A percentile compares a stretch with the other conserved stretches of the same genome.
Conservation (phyloP, 352 stramenopile species). For the Globisporangium carolinianum region DNA sequence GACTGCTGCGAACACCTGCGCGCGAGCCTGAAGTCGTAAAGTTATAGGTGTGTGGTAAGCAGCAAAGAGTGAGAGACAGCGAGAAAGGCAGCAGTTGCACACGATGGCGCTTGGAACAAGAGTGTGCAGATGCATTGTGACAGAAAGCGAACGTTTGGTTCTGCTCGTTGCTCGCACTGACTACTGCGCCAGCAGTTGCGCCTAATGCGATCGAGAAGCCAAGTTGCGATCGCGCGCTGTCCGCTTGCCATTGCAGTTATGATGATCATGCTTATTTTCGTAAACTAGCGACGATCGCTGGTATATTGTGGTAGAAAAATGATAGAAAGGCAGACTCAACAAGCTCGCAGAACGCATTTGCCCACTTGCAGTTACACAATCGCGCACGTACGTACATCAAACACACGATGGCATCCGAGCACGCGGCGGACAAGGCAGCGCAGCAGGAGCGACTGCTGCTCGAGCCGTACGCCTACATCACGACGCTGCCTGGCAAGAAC, state of each 20-base stretch:
- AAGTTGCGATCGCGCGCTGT: too few species aligned
- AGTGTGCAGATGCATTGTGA: too few species aligned
- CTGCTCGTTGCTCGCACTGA: too few species aligned
- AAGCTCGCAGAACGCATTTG: not conserved
- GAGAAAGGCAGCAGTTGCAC: not conserved
- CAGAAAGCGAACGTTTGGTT: too few species aligned
- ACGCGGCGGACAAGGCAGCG: constrained; percentile 17
- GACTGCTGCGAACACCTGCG: constrained; percentile 12
- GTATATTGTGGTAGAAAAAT: too few species aligned
- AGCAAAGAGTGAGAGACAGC: not conserved
- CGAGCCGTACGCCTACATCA: constrained; percentile 88
- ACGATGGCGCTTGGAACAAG: too few species aligned
- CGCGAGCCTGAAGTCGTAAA: constrained; percentile 38
- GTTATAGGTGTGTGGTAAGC: constrained; percentile 15
- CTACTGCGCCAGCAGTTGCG: too few species aligned
- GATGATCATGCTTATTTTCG: too few species aligned
- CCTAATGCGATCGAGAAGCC: too few species aligned
- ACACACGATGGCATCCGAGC: constrained; percentile 7
- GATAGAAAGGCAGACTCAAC: not conserved
- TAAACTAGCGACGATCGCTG: too few species aligned
- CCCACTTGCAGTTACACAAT: not conserved
- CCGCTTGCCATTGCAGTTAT: too few species aligned
- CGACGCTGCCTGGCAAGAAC: constrained; percentile 84
- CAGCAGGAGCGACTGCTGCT: constrained; percentile 53
- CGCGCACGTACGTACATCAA: not conserved